Evolutionary conservation across 202 grass and related monocot species (phyloP).

Genomic region (Bolboschoenoplectus hybrid): DNA sequence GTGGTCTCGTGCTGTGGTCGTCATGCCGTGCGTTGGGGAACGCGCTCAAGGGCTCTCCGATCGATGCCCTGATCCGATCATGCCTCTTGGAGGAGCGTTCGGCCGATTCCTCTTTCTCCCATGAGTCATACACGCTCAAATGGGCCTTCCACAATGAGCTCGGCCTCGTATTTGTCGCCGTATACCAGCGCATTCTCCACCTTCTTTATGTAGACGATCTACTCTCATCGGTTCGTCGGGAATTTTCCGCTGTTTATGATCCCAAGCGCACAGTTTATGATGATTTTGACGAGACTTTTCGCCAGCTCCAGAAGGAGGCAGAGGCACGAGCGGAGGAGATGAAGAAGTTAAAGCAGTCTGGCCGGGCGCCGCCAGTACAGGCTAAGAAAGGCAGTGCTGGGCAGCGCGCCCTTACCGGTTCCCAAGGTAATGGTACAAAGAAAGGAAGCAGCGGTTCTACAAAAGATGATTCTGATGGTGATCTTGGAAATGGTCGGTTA

Average conservation of each 20-base stretch:
- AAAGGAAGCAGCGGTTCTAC: conserved; percentile 42
- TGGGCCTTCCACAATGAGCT: conserved; percentile 95
- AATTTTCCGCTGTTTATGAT: conserved; percentile 64
- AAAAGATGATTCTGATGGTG: conserved; percentile 59
- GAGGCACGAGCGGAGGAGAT: conserved; percentile 74
- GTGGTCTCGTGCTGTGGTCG: conserved; percentile 90
- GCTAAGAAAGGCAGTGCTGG: conserved; percentile 36
- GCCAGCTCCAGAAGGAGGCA: conserved; percentile 86
- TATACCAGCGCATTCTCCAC: conserved; percentile 87
- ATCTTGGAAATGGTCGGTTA: conserved; percentile 38
- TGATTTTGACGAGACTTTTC: conserved; percentile 64
- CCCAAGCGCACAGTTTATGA: conserved; percentile 46
- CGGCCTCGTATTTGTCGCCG: conserved; percentile 80
- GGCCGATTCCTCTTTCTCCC: conserved; percentile 64
- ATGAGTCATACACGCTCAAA: conserved; percentile 78
- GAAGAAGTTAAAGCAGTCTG: conserved; percentile 63
- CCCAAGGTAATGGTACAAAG: conserved; percentile 10
- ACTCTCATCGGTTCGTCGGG: conserved; percentile 59
- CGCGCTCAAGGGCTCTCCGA: conserved; percentile 80
- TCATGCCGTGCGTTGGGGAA: conserved; percentile 66
- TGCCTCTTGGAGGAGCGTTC: conserved; percentile 92
- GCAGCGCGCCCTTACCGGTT: background rate
- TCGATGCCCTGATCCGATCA: conserved; percentile 89
- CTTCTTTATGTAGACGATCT: conserved; percentile 89
- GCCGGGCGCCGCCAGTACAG: background rate